These are phyloP conservation scores for Globisporangium solare DNA, from an alignment of 352 stramenopile species.

Conservation along the genomic window DNA sequence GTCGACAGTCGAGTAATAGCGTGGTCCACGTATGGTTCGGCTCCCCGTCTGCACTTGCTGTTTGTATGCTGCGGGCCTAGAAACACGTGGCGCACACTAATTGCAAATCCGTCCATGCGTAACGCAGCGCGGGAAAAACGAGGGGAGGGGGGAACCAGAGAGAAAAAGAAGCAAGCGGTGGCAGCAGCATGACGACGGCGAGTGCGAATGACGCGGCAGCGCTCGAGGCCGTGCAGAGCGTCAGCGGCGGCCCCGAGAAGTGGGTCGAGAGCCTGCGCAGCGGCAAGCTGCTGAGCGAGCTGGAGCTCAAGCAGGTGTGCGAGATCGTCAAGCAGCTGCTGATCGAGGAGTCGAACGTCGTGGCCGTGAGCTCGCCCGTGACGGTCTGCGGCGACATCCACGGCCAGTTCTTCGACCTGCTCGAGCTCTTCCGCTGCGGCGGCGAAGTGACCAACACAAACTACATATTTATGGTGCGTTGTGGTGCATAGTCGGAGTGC, in stretches of 20 bases:
- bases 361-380: constrained; percentile 86
- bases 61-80: too few species aligned
- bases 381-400: constrained; percentile 89
- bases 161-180: not conserved
- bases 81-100: too few species aligned
- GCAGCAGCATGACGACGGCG: constrained; percentile 31
- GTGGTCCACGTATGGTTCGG: too few species aligned
- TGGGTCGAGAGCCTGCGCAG: constrained; percentile 82
- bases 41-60: too few species aligned
- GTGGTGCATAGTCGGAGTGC: not conserved
- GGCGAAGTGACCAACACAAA: constrained; percentile 84
- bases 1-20: too few species aligned
- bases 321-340: constrained; percentile 90
- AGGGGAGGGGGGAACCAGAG: not conserved
- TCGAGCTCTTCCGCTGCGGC: constrained; percentile 85
- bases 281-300: constrained; percentile 79
- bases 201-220: constrained; percentile 59
- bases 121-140: too few species aligned
- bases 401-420: constrained; percentile 88
- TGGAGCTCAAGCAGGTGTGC: constrained; percentile 87
- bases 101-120: too few species aligned
- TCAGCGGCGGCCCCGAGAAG: constrained; percentile 66
- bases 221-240: constrained; percentile 49
- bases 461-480: constrained; percentile 87
- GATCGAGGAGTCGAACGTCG: constrained; percentile 90